Evolutionary conservation across 1,139 yeast genomes (phyloP).

Genomic region (Arxiozyma bovina): DNA sequence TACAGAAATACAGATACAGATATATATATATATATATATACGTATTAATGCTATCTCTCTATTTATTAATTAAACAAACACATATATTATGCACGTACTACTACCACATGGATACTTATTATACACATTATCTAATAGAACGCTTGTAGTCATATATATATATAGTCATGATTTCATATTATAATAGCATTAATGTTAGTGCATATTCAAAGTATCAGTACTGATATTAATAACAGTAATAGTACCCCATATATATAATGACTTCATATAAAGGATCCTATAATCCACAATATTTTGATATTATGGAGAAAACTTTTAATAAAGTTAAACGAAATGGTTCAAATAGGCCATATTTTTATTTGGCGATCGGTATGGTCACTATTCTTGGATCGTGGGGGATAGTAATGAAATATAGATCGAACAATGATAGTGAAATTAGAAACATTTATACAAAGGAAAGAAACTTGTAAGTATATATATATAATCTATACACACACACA

Average conservation of each 20-base stretch:
- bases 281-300: neutral
- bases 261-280: neutral
- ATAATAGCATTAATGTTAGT: too few species aligned
- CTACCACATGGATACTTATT: too few species aligned
- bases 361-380: neutral
- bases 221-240: too few species aligned
- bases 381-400: constrained; percentile 1
- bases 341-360: neutral
- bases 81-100: too few species aligned
- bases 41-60: too few species aligned
- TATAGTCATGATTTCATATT: neutral
- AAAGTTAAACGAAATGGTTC: neutral
- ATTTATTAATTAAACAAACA: too few species aligned
- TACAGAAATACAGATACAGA: too few species aligned
- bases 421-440: constrained; percentile 10
- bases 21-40: too few species aligned
- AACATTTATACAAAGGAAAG: constrained; percentile 13
- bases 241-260: neutral
- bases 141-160: neutral
- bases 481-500: neutral
- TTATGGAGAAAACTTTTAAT: neutral
- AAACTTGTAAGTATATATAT: constrained; percentile 5
- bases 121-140: too few species aligned
- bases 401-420: constrained; percentile 2
- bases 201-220: too few species aligned